Percentiles rank a stretch among this genome's conserved stretches.
Evolutionary conservation across 2,329 filamentous ascomycete species (phyloP).

Genomic region (Cucurbitaria berberidis): DNA sequence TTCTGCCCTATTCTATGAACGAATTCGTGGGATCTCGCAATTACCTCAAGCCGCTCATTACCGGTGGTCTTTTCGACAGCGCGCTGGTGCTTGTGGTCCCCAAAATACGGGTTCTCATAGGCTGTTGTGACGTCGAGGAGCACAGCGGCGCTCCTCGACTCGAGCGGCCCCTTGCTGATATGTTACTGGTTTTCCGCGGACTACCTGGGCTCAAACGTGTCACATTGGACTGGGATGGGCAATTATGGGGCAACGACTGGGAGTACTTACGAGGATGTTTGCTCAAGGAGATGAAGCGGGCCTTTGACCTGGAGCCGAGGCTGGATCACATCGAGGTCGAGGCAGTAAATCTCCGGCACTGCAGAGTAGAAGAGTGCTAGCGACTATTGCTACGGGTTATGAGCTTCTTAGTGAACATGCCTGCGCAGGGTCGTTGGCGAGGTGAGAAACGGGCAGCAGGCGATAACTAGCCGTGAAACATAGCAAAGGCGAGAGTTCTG

Average conservation of each 20-base stretch:
- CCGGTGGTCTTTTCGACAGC: not conserved
- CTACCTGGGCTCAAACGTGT: not conserved
- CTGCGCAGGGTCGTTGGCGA: too few relatives aligned
- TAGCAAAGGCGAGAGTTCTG: too few relatives aligned
- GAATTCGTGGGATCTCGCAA: too few relatives aligned
- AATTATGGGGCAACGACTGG: not conserved
- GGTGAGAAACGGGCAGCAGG: too few relatives aligned
- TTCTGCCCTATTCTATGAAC: too few relatives aligned
- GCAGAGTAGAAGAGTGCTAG: too few relatives aligned
- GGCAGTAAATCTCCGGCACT: not conserved
- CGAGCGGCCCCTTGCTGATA: not conserved
- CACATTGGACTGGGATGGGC: not conserved
- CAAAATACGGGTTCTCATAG: not conserved
- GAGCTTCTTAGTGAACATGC: too few relatives aligned
- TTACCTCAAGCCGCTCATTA: too few relatives aligned
- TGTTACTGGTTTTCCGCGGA: not conserved
- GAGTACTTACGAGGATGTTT: not conserved
- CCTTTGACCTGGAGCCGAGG: not conserved
- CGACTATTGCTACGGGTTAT: too few relatives aligned
- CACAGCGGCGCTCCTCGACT: not conserved
- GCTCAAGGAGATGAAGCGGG: not conserved
- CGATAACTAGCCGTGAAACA: too few relatives aligned
- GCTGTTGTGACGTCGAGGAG: not conserved
- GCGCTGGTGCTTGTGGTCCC: not conserved
- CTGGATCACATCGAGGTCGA: not conserved